Evolutionary conservation across 2,329 filamentous ascomycete genomes (phyloP), one percentile per base, ranked within the genome.

Genomic region (Fusarium metavorans): DNA sequence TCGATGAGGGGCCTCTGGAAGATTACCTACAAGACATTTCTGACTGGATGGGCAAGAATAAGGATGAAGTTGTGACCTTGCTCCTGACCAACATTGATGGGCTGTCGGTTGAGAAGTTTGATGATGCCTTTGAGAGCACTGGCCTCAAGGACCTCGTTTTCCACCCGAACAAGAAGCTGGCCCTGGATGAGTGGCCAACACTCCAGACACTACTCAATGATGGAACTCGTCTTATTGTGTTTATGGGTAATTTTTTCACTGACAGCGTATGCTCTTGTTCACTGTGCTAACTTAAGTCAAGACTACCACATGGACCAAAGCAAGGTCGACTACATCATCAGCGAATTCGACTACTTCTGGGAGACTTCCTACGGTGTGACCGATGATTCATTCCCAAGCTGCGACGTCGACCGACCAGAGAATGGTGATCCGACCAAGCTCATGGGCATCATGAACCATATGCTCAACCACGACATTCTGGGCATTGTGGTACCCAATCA

Each of bases 291-390:
- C 52, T 59, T 7, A 0, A 37, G 6, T 11, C 9, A 16, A 91
- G 93, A 95, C 81, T 94, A 89, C 75, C 79, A 87, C 60, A 80
- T 85, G 67, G 85, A 90, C 70, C 84, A 83, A 2, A 81, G 78
- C 35, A 80, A 84, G 59, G 87, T 90, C n/a, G 85, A 89, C 30
- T 93, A 92, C 78, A 89, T 94, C 64, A 85, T 93, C 65, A 85
- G 89, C 79, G 88, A 93, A 79, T 93, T 91, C 78, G 82, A 84
- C 27, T 91, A 90, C 82, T 88, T 92, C 74, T 95, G 93, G 85
- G 94, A 96, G 81, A 96, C 93, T 52, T 86, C 89, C 1, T 95
- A 88, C 82, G 90, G 93, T 73, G 90, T 91, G 71, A 89, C 87
- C 1, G 84, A 88, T 59, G 82, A 87, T 1, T 85, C 84, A 18